Percentiles rank a stretch among this genome's conserved stretches.
Conservation (phyloP, 768 basidiomycete species). For the Russula virescens region DNA sequence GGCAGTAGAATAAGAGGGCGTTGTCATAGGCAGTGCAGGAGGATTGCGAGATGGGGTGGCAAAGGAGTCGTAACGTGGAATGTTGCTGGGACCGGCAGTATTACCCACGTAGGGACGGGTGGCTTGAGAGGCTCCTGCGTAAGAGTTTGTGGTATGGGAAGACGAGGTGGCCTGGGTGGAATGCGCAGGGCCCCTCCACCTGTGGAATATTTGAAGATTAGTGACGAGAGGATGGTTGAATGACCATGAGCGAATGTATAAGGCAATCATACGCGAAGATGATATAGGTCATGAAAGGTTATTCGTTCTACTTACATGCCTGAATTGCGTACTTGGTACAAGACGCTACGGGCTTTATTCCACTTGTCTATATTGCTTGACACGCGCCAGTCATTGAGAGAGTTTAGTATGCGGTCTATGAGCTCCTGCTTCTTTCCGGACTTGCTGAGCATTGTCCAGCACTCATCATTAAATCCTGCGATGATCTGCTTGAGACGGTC, state of each 20-base stretch:
- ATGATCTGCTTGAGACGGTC: constrained; percentile 82
- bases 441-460: constrained; percentile 58
- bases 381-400: constrained; percentile 57
- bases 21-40: constrained; percentile 8
- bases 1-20: not conserved
- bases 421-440: constrained; percentile 85
- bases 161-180: constrained; percentile 3
- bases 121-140: constrained; percentile 1
- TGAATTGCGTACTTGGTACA: constrained; percentile 57
- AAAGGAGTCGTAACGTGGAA: constrained; percentile 46
- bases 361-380: constrained; percentile 57
- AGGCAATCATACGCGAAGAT: not conserved
- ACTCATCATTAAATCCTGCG: constrained; percentile 72
- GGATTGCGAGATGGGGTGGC: constrained; percentile 13
- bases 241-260: not conserved
- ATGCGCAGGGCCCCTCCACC: constrained; percentile 18
- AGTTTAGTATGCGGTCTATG: constrained; percentile 63
- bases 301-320: constrained; percentile 53
- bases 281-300: constrained; percentile 18
- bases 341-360: constrained; percentile 59
- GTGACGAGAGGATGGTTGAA: not conserved
- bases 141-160: not conserved
- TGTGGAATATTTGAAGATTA: not conserved
- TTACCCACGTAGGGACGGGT: constrained; percentile 16
- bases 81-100: constrained; percentile 32